Percentiles rank a stretch among this genome's conserved stretches.
phyloP scores from a whole-genome alignment of 1,284 basidiomycete genomes.

The Naganishia sp. region DNA sequence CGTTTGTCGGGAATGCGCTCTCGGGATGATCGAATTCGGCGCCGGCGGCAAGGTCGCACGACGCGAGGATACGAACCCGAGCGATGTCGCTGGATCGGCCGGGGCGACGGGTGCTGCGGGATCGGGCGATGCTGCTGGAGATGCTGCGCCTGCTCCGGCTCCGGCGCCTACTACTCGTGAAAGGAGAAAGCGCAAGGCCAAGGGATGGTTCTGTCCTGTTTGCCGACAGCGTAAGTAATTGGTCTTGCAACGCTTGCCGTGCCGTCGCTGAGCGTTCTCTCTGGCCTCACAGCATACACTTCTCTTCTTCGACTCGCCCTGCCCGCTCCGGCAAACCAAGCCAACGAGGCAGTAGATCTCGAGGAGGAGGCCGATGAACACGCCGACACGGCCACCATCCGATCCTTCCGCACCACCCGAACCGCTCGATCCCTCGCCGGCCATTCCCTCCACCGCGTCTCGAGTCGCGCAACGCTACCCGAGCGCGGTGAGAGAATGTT shows the following conservation, averaged over 20 bases:
- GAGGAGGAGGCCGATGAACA: conserved; percentile 18
- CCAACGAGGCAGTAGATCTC: conserved; percentile 34
- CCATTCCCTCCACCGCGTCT: conserved; percentile 37
- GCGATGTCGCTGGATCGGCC: conserved; percentile 33
- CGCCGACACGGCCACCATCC: conserved; percentile 21
- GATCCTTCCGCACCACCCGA: conserved; percentile 25
- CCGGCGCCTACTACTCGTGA: conserved; percentile 54
- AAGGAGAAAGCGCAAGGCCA: conserved; percentile 80
- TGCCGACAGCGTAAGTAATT: conserved; percentile 74
- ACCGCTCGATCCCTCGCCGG: conserved; percentile 36
- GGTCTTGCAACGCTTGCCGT: background rate
- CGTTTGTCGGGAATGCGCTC: conserved; percentile 84
- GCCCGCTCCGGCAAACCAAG: conserved; percentile 58
- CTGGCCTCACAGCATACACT: conserved; percentile 67
- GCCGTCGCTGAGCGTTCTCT: background rate
- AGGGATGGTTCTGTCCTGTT: conserved; percentile 92
- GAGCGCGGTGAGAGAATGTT: conserved; percentile 54
- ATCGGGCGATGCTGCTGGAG: conserved; percentile 30
- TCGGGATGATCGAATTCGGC: conserved; percentile 93
- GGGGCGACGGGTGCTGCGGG: conserved; percentile 34
- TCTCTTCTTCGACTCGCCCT: conserved; percentile 81
- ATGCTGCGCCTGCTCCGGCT: conserved; percentile 36
- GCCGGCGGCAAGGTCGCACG: conserved; percentile 79
- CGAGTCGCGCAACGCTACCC: conserved; percentile 49
- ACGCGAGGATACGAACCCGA: conserved; percentile 55